Conservation (phyloP, 2,329 filamentous ascomycete species). For the Aspergillus pseudoterreus region DNA sequence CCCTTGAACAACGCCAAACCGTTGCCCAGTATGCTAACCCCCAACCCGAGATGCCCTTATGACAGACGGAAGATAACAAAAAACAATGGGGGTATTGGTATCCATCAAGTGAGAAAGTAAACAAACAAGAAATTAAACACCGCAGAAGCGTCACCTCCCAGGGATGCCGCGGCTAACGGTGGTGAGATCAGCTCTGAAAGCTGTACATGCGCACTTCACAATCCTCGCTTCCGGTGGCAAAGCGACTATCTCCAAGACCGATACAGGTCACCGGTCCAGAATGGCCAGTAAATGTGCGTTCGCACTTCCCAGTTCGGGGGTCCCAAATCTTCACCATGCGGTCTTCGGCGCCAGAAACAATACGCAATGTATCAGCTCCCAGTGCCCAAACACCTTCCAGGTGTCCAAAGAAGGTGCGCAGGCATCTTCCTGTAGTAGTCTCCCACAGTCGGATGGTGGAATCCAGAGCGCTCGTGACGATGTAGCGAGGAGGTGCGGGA, state of each 20-base stretch:
- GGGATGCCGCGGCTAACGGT: no score
- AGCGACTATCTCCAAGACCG: conserved; percentile 79
- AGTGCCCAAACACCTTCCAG: conserved; percentile 95
- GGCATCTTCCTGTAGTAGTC: conserved; percentile 71
- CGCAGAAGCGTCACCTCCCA: no score
- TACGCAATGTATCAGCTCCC: conserved; percentile 79
- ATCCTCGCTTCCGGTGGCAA: conserved; percentile 91
- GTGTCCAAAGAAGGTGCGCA: conserved; percentile 94
- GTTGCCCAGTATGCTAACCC: no score
- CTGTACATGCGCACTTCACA: conserved; percentile 83
- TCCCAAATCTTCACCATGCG: conserved; percentile 97
- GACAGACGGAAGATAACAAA: no score
- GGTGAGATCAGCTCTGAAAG: conserved; percentile 47
- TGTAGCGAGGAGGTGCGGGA: conserved; percentile 78
- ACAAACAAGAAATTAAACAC: no score
- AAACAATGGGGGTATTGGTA: no score
- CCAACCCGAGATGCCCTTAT: no score
- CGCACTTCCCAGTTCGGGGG: conserved; percentile 82
- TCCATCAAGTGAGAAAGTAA: no score
- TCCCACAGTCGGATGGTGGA: conserved; percentile 93
- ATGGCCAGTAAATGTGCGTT: conserved; percentile 88
- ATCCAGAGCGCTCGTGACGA: conserved; percentile 88
- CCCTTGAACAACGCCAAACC: no score
- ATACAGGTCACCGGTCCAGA: conserved; percentile 89
- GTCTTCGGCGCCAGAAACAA: conserved; percentile 88